Evolutionary conservation across 1,139 yeast species (phyloP).

Genomic region (Saccharomyces hybrid): DNA sequence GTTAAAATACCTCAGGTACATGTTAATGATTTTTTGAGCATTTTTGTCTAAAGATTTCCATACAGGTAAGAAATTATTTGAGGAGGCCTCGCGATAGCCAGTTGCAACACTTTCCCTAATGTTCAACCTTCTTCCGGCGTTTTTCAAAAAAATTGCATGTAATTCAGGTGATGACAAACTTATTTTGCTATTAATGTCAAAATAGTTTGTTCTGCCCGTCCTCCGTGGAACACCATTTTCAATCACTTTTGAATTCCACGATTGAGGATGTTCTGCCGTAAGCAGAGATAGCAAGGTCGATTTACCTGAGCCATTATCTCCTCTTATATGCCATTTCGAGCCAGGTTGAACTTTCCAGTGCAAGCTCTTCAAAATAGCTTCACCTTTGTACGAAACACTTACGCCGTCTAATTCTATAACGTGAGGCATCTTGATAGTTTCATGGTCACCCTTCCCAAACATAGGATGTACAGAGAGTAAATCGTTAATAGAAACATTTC

Average conservation of each 20-base stretch:
- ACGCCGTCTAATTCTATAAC: constrained; percentile 57
- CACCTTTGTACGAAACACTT: constrained; percentile 58
- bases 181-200: constrained; percentile 68
- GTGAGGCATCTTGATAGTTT: constrained; percentile 25
- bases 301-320: constrained; percentile 89
- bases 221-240: constrained; percentile 62
- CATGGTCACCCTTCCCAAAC: constrained; percentile 15
- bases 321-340: constrained; percentile 81
- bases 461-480: constrained; percentile 22
- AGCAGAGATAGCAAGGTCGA: constrained; percentile 76
- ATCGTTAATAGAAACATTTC: constrained; percentile 13
- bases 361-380: constrained; percentile 51
- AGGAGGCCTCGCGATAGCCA: constrained; percentile 64
- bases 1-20: constrained; percentile 33
- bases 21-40: constrained; percentile 34
- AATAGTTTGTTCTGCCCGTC: constrained; percentile 70
- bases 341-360: constrained; percentile 63
- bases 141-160: constrained; percentile 69
- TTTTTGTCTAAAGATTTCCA: constrained; percentile 34
- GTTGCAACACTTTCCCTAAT: constrained; percentile 59
- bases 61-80: constrained; percentile 36
- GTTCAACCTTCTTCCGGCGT: constrained; percentile 34
- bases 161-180: constrained; percentile 91
- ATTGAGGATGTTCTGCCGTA: constrained; percentile 94
- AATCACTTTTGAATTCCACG: constrained; percentile 70